Conservation (phyloP, 2,329 filamentous ascomycete genomes). For the Zymoseptoria crescenta region DNA sequence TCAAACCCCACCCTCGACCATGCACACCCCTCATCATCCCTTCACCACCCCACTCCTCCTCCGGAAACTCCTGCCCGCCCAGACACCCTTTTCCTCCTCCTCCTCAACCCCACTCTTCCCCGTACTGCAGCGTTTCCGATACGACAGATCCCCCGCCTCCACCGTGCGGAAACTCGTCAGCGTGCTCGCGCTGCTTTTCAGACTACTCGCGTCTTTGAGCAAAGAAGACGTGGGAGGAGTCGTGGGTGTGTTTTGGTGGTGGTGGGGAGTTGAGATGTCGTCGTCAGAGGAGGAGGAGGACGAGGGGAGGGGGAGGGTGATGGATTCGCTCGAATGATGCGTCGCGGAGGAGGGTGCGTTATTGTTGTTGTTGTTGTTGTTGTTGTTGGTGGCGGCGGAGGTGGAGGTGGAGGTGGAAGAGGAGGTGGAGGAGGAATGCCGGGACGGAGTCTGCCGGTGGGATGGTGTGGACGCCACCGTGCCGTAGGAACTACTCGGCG, state of each 20-base stretch:
- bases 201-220: slow-evolving; percentile 24
- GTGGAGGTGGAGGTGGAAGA: not conserved
- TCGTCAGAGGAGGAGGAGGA: no score
- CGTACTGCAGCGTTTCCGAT: slow-evolving; percentile 16
- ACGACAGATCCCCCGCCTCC: slow-evolving; percentile 21
- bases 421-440: not conserved
- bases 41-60: not conserved
- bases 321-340: no score
- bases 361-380: no score
- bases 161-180: slow-evolving; percentile 25
- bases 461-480: slow-evolving; percentile 36
- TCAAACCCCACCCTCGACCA: no score
- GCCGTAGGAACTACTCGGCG: slow-evolving; percentile 39
- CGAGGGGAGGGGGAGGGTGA: no score
- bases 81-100: not conserved
- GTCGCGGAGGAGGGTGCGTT: no score
- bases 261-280: no score
- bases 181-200: slow-evolving; percentile 28
- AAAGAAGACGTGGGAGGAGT: slow-evolving; percentile 9
- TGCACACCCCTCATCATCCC: not conserved
- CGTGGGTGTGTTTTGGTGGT: no score
- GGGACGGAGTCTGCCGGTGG: no score
- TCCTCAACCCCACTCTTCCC: not conserved
- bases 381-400: no score
- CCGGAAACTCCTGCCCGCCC: not conserved